Evolutionary conservation across 2,329 filamentous ascomycete genomes (phyloP), one percentile per base, ranked within the genome.

Genomic region (Colletotrichum kahawae): DNA sequence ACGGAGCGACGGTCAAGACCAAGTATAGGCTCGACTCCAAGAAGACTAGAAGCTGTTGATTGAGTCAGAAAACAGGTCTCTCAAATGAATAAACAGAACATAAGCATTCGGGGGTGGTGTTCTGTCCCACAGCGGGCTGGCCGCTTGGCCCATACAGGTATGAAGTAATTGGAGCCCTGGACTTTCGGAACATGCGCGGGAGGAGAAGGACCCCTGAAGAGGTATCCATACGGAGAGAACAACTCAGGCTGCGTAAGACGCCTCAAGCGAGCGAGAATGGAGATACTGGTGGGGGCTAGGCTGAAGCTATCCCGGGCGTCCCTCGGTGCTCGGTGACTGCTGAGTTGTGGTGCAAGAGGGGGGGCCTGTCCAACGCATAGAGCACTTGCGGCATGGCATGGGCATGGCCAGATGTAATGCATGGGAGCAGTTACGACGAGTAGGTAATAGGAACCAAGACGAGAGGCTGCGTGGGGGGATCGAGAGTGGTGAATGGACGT

Each of bases 241-340:
- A 63, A 38, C 34, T 14, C 27, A n/a, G 51, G 56, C 67, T 69
- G 38, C 48, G 43, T 31, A 33, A 59, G 38, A 31, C 21, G 33
- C 36, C 48, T 14, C 14, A n/a, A 73, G 57, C 33, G 48, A 36
- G 48, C 69, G 29, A 62, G 18, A 27, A 75, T 51, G 73, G 68
- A 43, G 38, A 56, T 33, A 43, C 29, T 33, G 59, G 56, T 72
- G 70, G 74, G 72, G 71, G 64, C 21, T 33, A 66, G 65, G 29
- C 60, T 74, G 71, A 76, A 70, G 74, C 51, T 74, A 76, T 76
- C 70, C 70, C 65, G 65, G 60, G 36, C 59, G 29, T 64, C 70
- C 64, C 66, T 70, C 71, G 63, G 69, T 68, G 74, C 71, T 70
- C 71, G 57, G 69, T 68, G 74, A 69, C 70, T 38, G 34, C 64